A percentile compares a stretch with the other conserved stretches of the same genome.
These are phyloP conservation scores for Nemania sp. DNA, from an alignment of 2,329 filamentous ascomycete genomes.

Conservation along the genomic window DNA sequence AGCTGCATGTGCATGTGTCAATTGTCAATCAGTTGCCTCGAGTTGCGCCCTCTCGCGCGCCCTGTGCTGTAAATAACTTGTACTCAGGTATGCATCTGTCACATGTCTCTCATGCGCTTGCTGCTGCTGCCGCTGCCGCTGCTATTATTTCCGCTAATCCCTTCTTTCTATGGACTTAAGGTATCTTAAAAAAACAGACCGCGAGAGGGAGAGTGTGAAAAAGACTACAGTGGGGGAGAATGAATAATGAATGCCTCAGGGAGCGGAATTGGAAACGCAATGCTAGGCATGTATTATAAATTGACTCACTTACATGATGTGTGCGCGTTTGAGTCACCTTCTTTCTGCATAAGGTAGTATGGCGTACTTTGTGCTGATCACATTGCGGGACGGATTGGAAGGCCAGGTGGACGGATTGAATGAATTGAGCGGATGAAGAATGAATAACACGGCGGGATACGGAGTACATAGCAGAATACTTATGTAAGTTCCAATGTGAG, in stretches of 20 bases:
- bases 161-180: too few relatives aligned
- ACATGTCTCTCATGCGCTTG: neutral
- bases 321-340: neutral
- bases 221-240: too few relatives aligned
- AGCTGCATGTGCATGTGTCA: neutral
- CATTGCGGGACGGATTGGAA: neutral
- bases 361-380: neutral
- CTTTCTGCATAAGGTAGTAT: neutral
- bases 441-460: too few relatives aligned
- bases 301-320: neutral
- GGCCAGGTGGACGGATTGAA: neutral
- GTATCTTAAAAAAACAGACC: neutral
- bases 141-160: neutral
- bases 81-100: neutral
- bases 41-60: too few relatives aligned
- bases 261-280: neutral
- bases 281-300: neutral
- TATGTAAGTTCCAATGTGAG: too few relatives aligned
- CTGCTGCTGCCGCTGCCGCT: neutral
- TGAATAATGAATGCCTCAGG: too few relatives aligned
- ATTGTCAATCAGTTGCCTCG: too few relatives aligned
- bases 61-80: neutral
- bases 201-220: too few relatives aligned
- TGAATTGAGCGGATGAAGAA: neutral
- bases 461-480: too few relatives aligned